A percentile compares a stretch with the other conserved stretches of the same genome.
Conservation (phyloP, 1,284 basidiomycete species). For the Ustilago nuda region DNA sequence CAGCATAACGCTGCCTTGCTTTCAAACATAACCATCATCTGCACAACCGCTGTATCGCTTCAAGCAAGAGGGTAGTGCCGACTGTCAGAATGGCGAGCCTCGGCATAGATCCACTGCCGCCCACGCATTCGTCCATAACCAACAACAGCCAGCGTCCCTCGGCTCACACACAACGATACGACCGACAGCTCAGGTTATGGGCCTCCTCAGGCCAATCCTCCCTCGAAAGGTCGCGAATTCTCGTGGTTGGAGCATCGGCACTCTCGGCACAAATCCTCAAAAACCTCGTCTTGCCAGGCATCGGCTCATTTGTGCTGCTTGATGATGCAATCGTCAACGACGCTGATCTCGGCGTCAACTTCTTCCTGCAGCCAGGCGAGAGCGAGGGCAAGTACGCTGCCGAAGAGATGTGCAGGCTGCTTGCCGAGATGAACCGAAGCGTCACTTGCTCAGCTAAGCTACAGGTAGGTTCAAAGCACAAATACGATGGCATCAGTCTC, state of each 20-base stretch:
- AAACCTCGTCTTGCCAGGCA: conserved; percentile 93
- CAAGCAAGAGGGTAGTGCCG: no score
- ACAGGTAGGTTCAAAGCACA: conserved; percentile 22
- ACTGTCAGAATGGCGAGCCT: conserved; percentile 38
- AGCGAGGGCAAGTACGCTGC: conserved; percentile 85
- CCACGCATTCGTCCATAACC: conserved; percentile 34
- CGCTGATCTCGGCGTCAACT: conserved; percentile 92
- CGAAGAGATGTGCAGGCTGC: conserved; percentile 80
- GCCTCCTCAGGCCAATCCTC: conserved; percentile 92
- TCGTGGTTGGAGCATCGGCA: conserved; percentile 83
- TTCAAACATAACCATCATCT: not conserved
- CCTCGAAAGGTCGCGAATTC: conserved; percentile 83
- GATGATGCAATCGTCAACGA: conserved; percentile 76
- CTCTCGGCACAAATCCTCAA: conserved; percentile 88
- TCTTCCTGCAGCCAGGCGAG: conserved; percentile 81
- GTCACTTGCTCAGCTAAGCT: conserved; percentile 80
- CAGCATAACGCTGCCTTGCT: not conserved
- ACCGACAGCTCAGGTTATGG: conserved; percentile 80
- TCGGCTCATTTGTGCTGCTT: conserved; percentile 89
- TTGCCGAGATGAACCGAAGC: conserved; percentile 87
- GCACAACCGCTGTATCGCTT: not conserved
- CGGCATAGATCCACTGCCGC: conserved; percentile 35
- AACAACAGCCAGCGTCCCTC: conserved; percentile 41
- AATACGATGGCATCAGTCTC: no score
- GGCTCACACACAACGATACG: conserved; percentile 67